Evolutionary conservation across 768 basidiomycete genomes (phyloP).

Genomic region (Russula lepida): DNA sequence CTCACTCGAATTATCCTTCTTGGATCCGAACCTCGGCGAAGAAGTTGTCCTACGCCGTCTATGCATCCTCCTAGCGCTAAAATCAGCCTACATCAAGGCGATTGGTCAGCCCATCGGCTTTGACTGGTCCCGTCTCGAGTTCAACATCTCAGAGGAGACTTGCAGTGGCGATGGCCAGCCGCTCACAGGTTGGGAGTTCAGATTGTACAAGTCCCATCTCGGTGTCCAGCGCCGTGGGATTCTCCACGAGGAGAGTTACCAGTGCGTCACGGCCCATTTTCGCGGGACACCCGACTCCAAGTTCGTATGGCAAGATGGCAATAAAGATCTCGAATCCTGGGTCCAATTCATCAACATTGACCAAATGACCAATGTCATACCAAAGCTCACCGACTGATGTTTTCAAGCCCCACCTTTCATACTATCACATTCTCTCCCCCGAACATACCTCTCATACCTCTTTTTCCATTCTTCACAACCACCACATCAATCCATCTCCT

Average conservation of each 20-base stretch:
- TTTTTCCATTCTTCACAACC: neutral
- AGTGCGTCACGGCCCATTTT: conserved; percentile 73
- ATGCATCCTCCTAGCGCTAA: conserved; percentile 70
- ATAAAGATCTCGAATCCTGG: conserved; percentile 65
- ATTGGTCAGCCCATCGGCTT: conserved; percentile 76
- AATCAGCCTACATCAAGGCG: conserved; percentile 75
- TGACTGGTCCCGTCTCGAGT: conserved; percentile 75
- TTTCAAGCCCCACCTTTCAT: too few relatives aligned
- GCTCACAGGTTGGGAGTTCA: conserved; percentile 79
- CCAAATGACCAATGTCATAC: conserved; percentile 71
- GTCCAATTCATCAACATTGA: conserved; percentile 80
- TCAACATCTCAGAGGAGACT: conserved; percentile 56
- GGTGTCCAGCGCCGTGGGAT: conserved; percentile 53
- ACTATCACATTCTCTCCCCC: too few relatives aligned
- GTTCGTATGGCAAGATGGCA: conserved; percentile 64
- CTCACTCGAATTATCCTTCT: conserved; percentile 43
- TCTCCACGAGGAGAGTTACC: conserved; percentile 59
- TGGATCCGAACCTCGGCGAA: conserved; percentile 45
- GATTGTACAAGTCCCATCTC: conserved; percentile 65
- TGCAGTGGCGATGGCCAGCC: conserved; percentile 62
- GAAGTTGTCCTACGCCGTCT: conserved; percentile 64
- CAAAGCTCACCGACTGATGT: conserved; percentile 56
- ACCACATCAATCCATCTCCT: neutral
- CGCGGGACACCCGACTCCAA: conserved; percentile 54
- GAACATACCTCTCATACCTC: neutral